Percentiles rank a stretch among this genome's conserved stretches.
phyloP scores from a whole-genome alignment of 176 grass and related monocot genomes.

The Phyllostachys edulis region DNA sequence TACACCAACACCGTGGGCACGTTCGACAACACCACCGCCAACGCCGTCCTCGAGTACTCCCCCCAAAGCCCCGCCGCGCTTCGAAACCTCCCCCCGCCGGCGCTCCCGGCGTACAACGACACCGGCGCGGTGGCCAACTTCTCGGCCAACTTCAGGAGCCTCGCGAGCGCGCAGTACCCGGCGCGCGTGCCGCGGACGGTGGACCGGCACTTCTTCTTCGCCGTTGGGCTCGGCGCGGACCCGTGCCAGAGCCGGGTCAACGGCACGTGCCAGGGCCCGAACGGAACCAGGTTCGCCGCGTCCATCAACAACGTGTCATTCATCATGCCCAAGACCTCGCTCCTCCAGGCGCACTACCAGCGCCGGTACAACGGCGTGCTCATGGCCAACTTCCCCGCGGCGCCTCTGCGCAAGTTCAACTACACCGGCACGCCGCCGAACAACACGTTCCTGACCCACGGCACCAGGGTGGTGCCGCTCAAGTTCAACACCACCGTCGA shows the following conservation, averaged over 20 bases:
- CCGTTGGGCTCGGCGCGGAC: constrained; percentile 58
- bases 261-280: constrained; percentile 70
- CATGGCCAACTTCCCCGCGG: constrained; percentile 52
- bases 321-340: constrained; percentile 52
- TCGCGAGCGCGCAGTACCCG: constrained; percentile 58
- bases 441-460: constrained; percentile 58
- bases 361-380: constrained; percentile 56
- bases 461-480: constrained; percentile 60
- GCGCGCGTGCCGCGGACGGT: constrained; percentile 48
- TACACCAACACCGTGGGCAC: constrained; percentile 58
- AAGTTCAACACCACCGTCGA: too few species aligned
- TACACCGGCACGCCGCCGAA: constrained; percentile 69
- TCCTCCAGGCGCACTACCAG: constrained; percentile 77
- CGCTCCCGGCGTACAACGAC: constrained; percentile 63
- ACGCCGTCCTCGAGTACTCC: constrained; percentile 61
- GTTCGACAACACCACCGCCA: constrained; percentile 85
- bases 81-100: constrained; percentile 24
- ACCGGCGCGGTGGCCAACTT: constrained; percentile 59
- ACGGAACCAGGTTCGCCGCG: constrained; percentile 62
- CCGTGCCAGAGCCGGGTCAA: constrained; percentile 53
- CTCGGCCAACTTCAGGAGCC: constrained; percentile 62
- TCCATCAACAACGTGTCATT: constrained; percentile 78
- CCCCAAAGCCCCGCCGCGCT: not conserved
- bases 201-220: constrained; percentile 64
- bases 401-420: constrained; percentile 54